A percentile compares a stretch with the other conserved stretches of the same genome.
Conservation (phyloP, 129 eudicot genomes). For the Calendula officinalis region DNA sequence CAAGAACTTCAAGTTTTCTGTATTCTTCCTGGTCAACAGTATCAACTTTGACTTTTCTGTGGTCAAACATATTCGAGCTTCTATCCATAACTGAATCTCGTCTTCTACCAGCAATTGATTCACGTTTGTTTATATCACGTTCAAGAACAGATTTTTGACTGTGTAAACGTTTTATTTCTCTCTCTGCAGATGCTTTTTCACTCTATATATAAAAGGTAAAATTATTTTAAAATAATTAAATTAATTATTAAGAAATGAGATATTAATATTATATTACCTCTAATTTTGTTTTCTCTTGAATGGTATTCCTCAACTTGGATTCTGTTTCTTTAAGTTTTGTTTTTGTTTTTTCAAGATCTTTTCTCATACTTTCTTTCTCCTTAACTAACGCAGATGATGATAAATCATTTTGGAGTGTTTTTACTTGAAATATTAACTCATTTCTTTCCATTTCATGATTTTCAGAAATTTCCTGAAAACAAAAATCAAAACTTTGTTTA, state of each 20-base stretch:
- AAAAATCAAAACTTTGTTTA: slow-evolving; percentile 8
- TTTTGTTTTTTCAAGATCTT: slow-evolving; percentile 94
- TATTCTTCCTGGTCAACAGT: slow-evolving; percentile 77
- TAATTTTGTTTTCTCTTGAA: slow-evolving; percentile 92
- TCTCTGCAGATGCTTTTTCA: slow-evolving; percentile 84
- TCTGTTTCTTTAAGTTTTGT: slow-evolving; percentile 81
- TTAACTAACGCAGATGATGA: slow-evolving; percentile 63
- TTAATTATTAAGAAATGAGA: slow-evolving; percentile 8
- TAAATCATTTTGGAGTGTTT: slow-evolving; percentile 58
- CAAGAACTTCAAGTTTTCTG: slow-evolving; percentile 82
- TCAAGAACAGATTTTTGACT: slow-evolving; percentile 72
- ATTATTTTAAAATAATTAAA: slow-evolving; percentile 13
- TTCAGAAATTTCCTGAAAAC: slow-evolving; percentile 59
- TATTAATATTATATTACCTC: slow-evolving; percentile 50
- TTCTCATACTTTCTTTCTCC: slow-evolving; percentile 83
- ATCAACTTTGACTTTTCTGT: slow-evolving; percentile 52
- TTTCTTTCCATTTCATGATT: slow-evolving; percentile 52
- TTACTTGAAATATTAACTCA: slow-evolving; percentile 51
- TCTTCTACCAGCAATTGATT: slow-evolving; percentile 66
- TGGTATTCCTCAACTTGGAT: slow-evolving; percentile 66
- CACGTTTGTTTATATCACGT: slow-evolving; percentile 77
- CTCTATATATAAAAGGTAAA: slow-evolving; percentile 43
- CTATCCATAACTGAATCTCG: slow-evolving; percentile 75
- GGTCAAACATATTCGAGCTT: slow-evolving; percentile 63
- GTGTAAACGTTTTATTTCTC: slow-evolving; percentile 75